These are phyloP conservation scores for Sphagnum magellanicum DNA, from an alignment of 228 moss, liverwort and hornwort genomes.

Conservation along the genomic window DNA sequence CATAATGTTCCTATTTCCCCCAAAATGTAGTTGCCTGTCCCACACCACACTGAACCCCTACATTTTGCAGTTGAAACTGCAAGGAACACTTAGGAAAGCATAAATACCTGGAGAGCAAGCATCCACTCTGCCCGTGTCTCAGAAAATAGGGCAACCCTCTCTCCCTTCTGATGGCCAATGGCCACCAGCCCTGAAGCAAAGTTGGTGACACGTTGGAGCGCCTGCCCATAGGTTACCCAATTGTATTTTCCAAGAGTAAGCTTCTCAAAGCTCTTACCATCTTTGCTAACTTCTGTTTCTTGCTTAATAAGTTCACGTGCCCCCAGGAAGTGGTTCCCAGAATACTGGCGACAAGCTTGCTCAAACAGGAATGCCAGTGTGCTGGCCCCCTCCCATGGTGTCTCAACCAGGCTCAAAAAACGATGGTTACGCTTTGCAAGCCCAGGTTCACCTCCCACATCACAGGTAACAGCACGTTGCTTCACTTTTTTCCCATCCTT, in stretches of 20 bases:
- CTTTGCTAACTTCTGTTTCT: slow-evolving; percentile 38
- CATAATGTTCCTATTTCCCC: too few species aligned
- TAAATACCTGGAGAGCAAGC: slow-evolving; percentile 71
- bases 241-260: slow-evolving; percentile 58
- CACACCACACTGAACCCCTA: not conserved
- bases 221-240: slow-evolving; percentile 57
- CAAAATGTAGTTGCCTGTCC: too few species aligned
- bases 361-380: slow-evolving; percentile 75
- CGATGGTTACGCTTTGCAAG: slow-evolving; percentile 70
- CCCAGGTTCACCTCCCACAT: slow-evolving; percentile 73
- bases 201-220: slow-evolving; percentile 38
- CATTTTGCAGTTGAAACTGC: not conserved
- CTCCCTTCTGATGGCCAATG: slow-evolving; percentile 64
- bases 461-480: slow-evolving; percentile 50
- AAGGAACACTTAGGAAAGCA: slow-evolving; percentile 1
- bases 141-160: slow-evolving; percentile 77
- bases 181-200: slow-evolving; percentile 70
- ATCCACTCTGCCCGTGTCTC: slow-evolving; percentile 92
- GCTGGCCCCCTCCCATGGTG: slow-evolving; percentile 88
- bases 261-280: slow-evolving; percentile 78
- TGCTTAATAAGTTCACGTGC: slow-evolving; percentile 45
- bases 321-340: slow-evolving; percentile 41
- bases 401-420: slow-evolving; percentile 77
- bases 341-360: slow-evolving; percentile 49
- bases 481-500: slow-evolving; percentile 54